Conservation (phyloP, 345 rosid species). For the Cardiospermum halicacabum region DNA sequence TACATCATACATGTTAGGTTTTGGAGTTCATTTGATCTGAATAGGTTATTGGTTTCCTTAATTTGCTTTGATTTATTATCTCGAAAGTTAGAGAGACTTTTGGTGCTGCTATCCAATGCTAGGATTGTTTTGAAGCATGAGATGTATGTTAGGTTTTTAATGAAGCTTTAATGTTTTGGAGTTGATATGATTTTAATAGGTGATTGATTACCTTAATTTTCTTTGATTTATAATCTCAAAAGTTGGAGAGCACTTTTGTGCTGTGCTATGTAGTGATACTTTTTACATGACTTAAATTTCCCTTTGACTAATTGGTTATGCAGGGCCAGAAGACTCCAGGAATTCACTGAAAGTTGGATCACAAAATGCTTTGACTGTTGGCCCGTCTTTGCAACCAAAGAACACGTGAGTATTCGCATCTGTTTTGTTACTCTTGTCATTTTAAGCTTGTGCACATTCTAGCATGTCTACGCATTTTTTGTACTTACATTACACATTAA, state of each 20-base stretch:
- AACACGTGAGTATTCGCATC: conserved; percentile 51
- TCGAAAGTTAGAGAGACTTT: no score
- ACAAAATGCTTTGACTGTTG: conserved; percentile 69
- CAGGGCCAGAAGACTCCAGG: conserved; percentile 63
- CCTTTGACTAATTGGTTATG: conserved; percentile 8
- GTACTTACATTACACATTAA: neutral
- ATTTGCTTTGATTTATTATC: no score
- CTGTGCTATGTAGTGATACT: neutral
- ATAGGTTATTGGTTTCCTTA: no score
- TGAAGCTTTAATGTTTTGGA: neutral
- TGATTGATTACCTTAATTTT: neutral
- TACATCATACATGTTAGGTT: no score
- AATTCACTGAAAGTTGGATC: conserved; percentile 43
- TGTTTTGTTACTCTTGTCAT: conserved; percentile 10
- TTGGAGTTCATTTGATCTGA: no score
- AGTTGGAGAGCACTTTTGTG: neutral
- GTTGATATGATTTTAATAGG: neutral
- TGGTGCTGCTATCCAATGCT: no score
- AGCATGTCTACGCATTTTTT: neutral
- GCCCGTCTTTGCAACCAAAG: conserved; percentile 72
- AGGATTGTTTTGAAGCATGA: neutral
- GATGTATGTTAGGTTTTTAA: neutral
- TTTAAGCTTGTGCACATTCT: neutral
- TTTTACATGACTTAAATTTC: neutral
- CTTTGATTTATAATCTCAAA: neutral